These are phyloP conservation scores for Endocarpon pusillum DNA, from an alignment of 495 filamentous ascomycete genomes.

Conservation along the genomic window DNA sequence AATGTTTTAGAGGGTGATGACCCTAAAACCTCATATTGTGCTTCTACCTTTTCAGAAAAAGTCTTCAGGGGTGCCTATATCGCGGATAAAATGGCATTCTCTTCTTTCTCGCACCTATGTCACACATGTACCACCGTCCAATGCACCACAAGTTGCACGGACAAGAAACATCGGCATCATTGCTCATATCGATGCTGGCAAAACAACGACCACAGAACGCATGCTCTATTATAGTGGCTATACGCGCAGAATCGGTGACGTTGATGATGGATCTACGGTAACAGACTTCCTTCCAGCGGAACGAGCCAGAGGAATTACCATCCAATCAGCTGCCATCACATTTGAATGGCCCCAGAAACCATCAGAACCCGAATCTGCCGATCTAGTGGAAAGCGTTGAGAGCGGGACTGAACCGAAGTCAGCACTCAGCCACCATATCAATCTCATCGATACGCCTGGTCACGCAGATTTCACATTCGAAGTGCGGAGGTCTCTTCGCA, in stretches of 20 bases:
- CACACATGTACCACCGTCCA: too few species aligned
- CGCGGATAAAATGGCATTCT: too few species aligned
- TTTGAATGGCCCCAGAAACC: conserved; percentile 70
- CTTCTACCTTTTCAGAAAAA: too few species aligned
- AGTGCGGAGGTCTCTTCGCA: conserved; percentile 78
- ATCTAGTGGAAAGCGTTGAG: too few species aligned
- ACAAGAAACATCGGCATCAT: conserved; percentile 98
- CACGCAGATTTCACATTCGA: conserved; percentile 99
- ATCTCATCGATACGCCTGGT: conserved; percentile 93
- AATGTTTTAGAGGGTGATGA: too few species aligned
- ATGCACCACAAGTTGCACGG: conserved; percentile 25
- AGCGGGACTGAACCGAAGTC: conserved; percentile 12
- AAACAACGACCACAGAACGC: conserved; percentile 97
- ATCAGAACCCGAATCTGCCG: conserved; percentile 9
- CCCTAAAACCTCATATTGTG: too few species aligned
- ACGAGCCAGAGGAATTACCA: conserved; percentile 85
- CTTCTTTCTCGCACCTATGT: too few species aligned
- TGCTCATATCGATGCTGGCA: conserved; percentile 96
- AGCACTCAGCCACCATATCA: conserved; percentile 50
- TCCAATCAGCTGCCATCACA: conserved; percentile 92
- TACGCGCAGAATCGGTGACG: conserved; percentile 80
- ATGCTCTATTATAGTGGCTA: conserved; percentile 97
- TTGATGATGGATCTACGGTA: conserved; percentile 92
- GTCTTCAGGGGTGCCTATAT: too few species aligned
- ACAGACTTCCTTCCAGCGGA: conserved; percentile 97